These are phyloP conservation scores for Artemisia tridentata DNA, from an alignment of 129 eudicot genomes.

Conservation along the genomic window DNA sequence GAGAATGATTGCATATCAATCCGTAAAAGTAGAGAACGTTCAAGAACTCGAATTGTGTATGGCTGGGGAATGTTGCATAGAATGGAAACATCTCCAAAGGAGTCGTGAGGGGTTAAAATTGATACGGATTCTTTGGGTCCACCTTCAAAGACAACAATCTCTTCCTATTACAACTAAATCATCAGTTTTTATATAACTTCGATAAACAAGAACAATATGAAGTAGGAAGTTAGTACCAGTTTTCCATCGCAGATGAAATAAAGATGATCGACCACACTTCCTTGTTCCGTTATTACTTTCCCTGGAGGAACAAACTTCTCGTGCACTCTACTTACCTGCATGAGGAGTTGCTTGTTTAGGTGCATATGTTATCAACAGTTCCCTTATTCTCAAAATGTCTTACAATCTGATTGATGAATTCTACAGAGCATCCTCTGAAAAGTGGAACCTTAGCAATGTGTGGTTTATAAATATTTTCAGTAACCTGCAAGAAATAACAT, in stretches of 20 bases:
- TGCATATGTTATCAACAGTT: neutral
- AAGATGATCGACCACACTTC: conserved; percentile 82
- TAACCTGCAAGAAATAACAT: conserved; percentile 55
- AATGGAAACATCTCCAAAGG: conserved; percentile 81
- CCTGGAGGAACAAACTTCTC: conserved; percentile 96
- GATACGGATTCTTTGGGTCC: conserved; percentile 59
- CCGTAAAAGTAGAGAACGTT: conserved; percentile 70
- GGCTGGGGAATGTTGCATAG: conserved; percentile 92
- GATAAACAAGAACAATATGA: neutral
- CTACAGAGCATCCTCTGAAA: conserved; percentile 73
- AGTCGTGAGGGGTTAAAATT: conserved; percentile 46
- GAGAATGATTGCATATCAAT: conserved; percentile 80
- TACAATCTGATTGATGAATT: conserved; percentile 79
- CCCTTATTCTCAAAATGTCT: conserved; percentile 18
- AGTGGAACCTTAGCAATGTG: conserved; percentile 60
- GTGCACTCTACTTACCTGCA: conserved; percentile 43
- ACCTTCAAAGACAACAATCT: conserved; percentile 56
- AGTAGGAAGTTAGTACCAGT: conserved; percentile 47
- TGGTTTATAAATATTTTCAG: conserved; percentile 56
- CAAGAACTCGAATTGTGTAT: conserved; percentile 71
- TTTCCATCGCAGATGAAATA: conserved; percentile 79
- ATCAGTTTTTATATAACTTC: neutral
- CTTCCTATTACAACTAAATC: conserved; percentile 56
- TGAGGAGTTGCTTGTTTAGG: neutral
- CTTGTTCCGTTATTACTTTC: conserved; percentile 89